phyloP scores from a whole-genome alignment of 768 basidiomycete species.

The Kwoniella shandongensis region DNA sequence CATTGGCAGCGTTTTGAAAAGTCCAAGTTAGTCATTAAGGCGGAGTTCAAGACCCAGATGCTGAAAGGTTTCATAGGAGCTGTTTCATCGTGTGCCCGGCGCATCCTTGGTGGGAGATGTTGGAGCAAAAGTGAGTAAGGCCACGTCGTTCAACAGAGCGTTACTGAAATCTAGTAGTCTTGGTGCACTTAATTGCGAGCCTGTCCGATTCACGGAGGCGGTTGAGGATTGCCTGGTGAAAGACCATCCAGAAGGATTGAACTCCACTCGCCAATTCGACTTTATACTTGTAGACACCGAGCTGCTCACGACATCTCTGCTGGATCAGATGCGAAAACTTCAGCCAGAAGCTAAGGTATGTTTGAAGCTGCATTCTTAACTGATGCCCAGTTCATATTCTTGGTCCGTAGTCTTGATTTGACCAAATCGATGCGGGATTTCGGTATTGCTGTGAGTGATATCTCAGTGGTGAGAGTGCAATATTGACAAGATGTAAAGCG shows the following conservation, averaged over 20 bases:
- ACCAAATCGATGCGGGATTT: conserved; percentile 26
- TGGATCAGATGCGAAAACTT: conserved; percentile 23
- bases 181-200: conserved; percentile 20
- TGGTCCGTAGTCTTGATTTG: conserved; percentile 34
- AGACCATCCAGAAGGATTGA: conserved; percentile 22
- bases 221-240: conserved; percentile 11
- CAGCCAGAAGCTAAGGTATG: conserved; percentile 32
- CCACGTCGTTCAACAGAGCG: neutral
- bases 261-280: conserved; percentile 17
- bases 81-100: conserved; percentile 27
- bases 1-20: conserved; percentile 4
- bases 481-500: conserved; percentile 8
- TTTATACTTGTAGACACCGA: conserved; percentile 30
- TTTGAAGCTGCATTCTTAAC: neutral
- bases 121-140: conserved; percentile 29
- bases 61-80: conserved; percentile 13
- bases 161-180: conserved; percentile 19
- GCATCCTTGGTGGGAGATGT: conserved; percentile 36
- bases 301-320: conserved; percentile 8
- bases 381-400: conserved; percentile 42
- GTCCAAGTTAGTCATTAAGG: neutral
- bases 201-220: conserved; percentile 29
- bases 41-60: too few species aligned
- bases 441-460: conserved; percentile 24
- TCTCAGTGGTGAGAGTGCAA: too few species aligned